Base-by-base conservation (phyloP, 768 basidiomycete species). In the Boletus pseudopeckii region DNA sequence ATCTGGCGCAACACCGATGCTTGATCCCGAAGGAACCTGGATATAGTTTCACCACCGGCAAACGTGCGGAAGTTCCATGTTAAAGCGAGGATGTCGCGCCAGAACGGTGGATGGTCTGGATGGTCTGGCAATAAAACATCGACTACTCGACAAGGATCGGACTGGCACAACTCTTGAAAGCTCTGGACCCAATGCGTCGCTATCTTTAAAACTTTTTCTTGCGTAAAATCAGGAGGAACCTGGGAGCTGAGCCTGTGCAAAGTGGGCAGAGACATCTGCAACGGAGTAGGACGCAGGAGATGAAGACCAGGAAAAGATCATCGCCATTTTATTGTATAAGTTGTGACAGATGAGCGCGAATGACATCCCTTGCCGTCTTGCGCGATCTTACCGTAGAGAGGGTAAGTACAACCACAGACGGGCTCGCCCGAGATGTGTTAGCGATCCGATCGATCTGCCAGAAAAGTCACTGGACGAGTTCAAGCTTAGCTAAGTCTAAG, bases 1-100 rank as follows among this genome's bases (percentile, higher is more conserved):
- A 52, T 47, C 51, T 52, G 51, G 10, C 38, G 37, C 45, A 52
- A 33, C 20, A 52, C 26, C 5, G 80, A 49, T 1, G 34, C 60
- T 28, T 72, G 75, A 18, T 52, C 53, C 33, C 75, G 65, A 53
- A 76, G 74, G 20, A 62, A 48, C n/a, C 50, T 60, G 30, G 51
- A 46, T 57, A 80, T 73, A 11, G 68, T 61, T 8, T 64, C 60
- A 5, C 61, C 55, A 7, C 73, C 75, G 20, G 66, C 62, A 59
- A 81, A 75, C 5, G 78, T 78, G 20, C 77, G 73, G 56, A 83
- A 77, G 58, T 78, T 74, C 74, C 76, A 80, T 5, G 83, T 83
- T 15, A 83, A 62, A 2, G 77, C 70, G 38, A 52, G 45, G 26
- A 52, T 47, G 17, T 52, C 51, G 37, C 51, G 51, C 51, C 51